Evolutionary conservation across 2,329 filamentous ascomycete genomes (phyloP), one percentile per base, ranked within the genome.

Genomic region (Pseudogymnoascus destructans): DNA sequence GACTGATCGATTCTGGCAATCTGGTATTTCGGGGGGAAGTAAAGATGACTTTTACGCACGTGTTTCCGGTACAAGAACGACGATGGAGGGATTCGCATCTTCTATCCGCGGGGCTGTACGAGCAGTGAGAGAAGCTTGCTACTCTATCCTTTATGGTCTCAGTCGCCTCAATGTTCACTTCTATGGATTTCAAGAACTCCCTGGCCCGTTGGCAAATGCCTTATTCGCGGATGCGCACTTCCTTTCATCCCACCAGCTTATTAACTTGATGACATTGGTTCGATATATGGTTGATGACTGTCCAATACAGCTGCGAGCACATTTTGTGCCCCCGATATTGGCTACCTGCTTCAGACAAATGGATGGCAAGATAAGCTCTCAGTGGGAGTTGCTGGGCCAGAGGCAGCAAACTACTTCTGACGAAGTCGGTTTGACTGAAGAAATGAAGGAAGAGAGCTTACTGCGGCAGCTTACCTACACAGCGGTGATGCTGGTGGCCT

Each of bases 361-460:
- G 70, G 89, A 97, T 68, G 75, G 78, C 38, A 97, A 97, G 73
- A 87, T 97, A 62, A 87, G 82, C 32, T 77, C 80, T 0, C 92
- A 97, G 69, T 98, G 93, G 93, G 81, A 85, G 61, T 81, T 82
- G 63, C 82, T 96, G 59, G 81, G 84, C 67, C 73, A 79, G 62
- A 74, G 81, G 62, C 79, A 86, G 64, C 75, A 74, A 17, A 74
- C 82, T 10, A 79, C 80, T 40, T 79, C 84, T 1, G 84, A 84
- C 3, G 84, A 85, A 17, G 89, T 91, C 58, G 87, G 88, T 60
- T 74, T 98, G 57, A 88, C 87, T 1, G 90, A 96, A 64, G 93
- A 98, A 73, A 98, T 98, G 93, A 95, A 96, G 72, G 85, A 89
- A 5, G 93, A 98, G 70, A 97, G 92, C 67, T 95, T 98, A 27